phyloP scores from a whole-genome alignment of 202 grass and related monocot genomes.

The Saccharum hybrid region DNA sequence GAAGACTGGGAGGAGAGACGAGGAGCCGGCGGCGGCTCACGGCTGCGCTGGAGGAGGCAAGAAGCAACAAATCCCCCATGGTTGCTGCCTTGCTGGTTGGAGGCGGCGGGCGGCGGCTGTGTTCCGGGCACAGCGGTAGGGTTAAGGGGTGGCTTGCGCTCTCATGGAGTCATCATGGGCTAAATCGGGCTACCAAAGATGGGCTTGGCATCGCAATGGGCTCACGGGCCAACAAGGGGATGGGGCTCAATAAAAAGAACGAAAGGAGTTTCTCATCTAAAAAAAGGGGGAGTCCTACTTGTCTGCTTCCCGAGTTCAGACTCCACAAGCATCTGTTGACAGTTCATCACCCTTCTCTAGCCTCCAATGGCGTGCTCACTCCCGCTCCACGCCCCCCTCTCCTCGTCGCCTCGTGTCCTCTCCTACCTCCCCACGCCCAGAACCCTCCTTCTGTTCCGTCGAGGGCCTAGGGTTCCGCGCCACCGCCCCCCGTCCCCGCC shows the following conservation, averaged over 20 bases:
- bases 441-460: neutral
- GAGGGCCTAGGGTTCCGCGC: conserved; percentile 11
- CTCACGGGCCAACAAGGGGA: too few species aligned
- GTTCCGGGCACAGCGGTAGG: neutral
- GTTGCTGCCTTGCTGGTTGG: neutral
- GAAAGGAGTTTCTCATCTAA: too few species aligned
- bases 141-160: neutral
- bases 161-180: neutral
- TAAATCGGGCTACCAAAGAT: neutral
- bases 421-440: conserved; percentile 9
- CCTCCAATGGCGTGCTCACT: conserved; percentile 53
- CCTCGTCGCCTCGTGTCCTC: conserved; percentile 20
- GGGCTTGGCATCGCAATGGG: neutral
- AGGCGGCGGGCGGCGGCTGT: neutral
- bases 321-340: neutral
- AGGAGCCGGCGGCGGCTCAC: neutral
- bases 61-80: neutral
- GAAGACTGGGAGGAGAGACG: neutral
- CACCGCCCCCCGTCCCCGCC: conserved; percentile 12
- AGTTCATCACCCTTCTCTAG: too few species aligned
- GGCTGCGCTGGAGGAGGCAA: neutral
- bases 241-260: too few species aligned
- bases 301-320: too few species aligned
- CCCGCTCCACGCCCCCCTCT: conserved; percentile 33
- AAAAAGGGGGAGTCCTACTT: too few species aligned